phyloP scores from a whole-genome alignment of 2,329 filamentous ascomycete genomes.

The Verticillium isaacii region DNA sequence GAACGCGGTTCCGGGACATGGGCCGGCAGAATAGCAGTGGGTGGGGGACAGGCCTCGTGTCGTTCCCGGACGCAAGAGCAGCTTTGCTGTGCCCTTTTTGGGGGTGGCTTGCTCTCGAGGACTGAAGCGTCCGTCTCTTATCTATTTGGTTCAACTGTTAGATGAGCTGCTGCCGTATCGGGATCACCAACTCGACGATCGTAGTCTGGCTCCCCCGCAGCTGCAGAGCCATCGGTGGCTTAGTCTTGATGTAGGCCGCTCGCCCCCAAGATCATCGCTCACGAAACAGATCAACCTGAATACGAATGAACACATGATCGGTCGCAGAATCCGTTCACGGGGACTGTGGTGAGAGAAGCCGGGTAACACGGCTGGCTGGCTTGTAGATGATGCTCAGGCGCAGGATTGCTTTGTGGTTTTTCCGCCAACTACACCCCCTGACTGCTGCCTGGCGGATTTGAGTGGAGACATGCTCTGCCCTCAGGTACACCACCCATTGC shows the following conservation, averaged over 20 bases:
- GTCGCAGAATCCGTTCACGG: not conserved
- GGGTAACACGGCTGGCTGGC: not conserved
- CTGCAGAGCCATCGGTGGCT: not conserved
- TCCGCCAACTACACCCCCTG: not conserved
- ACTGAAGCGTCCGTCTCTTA: not conserved
- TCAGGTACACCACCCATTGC: too few species aligned
- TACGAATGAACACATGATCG: too few species aligned
- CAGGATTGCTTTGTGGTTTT: not conserved
- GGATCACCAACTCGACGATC: not conserved
- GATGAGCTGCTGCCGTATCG: not conserved
- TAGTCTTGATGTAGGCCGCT: not conserved
- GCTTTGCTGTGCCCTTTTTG: not conserved
- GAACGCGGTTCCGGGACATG: not conserved
- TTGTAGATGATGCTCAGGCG: not conserved
- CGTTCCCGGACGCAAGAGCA: not conserved
- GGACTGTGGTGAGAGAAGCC: not conserved
- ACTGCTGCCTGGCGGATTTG: too few species aligned
- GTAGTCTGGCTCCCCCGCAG: not conserved
- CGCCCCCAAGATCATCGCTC: not conserved
- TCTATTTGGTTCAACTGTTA: not conserved
- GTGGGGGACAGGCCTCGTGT: not conserved
- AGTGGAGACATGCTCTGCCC: too few species aligned
- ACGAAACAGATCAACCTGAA: too few species aligned
- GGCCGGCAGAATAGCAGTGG: not conserved
- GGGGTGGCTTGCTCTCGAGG: not conserved